Evolutionary conservation across 257 asterid species (phyloP), one percentile per base, ranked within the genome.

Genomic region (Fraxinus excelsior): DNA sequence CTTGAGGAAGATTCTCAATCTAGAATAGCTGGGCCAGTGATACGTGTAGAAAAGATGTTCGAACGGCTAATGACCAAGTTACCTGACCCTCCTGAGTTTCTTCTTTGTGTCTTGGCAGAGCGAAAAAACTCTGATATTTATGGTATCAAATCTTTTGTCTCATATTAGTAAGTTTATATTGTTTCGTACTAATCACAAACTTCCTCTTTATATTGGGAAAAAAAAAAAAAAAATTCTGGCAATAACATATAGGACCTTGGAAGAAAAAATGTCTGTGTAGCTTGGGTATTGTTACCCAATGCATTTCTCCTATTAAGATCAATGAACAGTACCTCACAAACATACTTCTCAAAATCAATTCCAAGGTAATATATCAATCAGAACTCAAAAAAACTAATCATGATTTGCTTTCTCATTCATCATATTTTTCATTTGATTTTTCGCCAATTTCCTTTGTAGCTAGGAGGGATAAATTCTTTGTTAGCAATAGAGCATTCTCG

Each of bases 401-500:
- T 69, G 44, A 40, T 76, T 74, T 16, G 70, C 62, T 12, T 32
- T 85, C 56, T 68, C 62, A n/a, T 77, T 68, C 69, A 56, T 62
- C 74, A 60, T 38, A 49, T 49, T 42, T 74, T 23, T 49, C 78
- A 42, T 38, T 28, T 51, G 38, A 16, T 28, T 74, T 62, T 62
- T 78, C 46, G 6, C 67, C 60, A 62, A 14, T 78, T 73, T 66
- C 56, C 25, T 80, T 58, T 73, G 37, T 82, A 94, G 99, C 93
- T 94, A 64, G 99, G 99, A 66, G 99, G 99, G 74, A 90, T 82
- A 82, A 94, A 94, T 88, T 94, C 97, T 0, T 80, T 92, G 87
- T 86, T 94, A 83, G 88, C 85, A 46, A 88, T 90, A 84, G 99
- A 94, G 88, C 83, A 82, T 72, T 82, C 90, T 34, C 81, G 79